Evolutionary conservation across 2,329 filamentous ascomycete genomes (phyloP), one percentile per base, ranked within the genome.

Genomic region (Dactylellina parvicollis): DNA sequence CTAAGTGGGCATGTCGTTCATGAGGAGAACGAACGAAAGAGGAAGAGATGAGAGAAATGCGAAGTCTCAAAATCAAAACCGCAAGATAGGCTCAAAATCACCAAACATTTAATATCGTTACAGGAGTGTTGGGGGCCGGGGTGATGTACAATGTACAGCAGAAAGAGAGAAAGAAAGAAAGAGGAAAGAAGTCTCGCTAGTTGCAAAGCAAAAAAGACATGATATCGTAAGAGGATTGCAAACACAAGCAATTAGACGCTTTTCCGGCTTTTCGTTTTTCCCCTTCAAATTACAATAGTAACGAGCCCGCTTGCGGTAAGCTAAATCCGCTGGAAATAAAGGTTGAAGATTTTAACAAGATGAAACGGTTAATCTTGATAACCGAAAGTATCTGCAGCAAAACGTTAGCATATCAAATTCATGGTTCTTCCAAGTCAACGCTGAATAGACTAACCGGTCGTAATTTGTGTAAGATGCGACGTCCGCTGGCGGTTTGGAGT

Each of bases 381-480:
- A 22, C 70, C 70, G 36, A 74, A 74, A 34, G 70, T 74, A 64
- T 74, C 70, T 74, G 52, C 54, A 18, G 30, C 26, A 54, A 14
- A 7, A 26, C 16, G 22, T 59, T 49, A 54, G 42, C n/a, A n/a
- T 26, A 26, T 20, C 28, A 12, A 26, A 32, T 8, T 9, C n/a
- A 16, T 28, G 14, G 14, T 2, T 36, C 1, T 42, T 3, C 3
- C 1, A 16, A 16, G 1, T 22, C 14, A 14, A 5, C 32, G 18
- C 18, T 26, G 30, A 40, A 24, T 32, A 42, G 14, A 54, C 67
- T 57, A 46, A 74, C 70, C 62, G 56, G 70, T 69, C 16, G 70
- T 74, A 22, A 73, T 66, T 60, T 73, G 60, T 2, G 69, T 73
- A 50, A 74, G 70, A 52, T 74, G 70, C 14, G 70, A 74, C 10